Conservation (phyloP, 257 asterid genomes). For the Gentiana straminea region DNA sequence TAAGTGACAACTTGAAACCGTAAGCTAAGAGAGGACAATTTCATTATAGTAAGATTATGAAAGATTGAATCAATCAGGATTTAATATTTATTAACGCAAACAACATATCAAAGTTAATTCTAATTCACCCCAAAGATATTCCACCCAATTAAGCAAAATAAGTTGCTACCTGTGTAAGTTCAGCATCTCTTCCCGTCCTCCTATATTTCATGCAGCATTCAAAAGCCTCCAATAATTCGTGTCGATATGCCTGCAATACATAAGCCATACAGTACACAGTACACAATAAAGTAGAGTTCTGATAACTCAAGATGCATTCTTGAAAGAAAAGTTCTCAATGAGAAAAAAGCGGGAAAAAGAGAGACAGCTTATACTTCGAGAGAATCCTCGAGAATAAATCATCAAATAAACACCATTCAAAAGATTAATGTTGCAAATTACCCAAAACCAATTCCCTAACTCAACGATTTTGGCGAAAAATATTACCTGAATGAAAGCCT, state of each 20-base stretch:
- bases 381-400: not conserved
- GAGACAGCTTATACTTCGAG: not conserved
- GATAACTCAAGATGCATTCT: not conserved
- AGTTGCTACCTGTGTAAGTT: constrained; percentile 76
- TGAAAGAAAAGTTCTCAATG: not conserved
- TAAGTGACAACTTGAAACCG: too few species aligned
- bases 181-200: constrained; percentile 85
- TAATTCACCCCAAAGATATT: not conserved
- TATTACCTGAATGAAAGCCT: constrained; percentile 81
- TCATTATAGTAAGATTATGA: too few species aligned
- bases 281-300: too few species aligned
- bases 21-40: too few species aligned
- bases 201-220: constrained; percentile 82
- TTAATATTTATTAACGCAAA: too few species aligned
- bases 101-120: not conserved
- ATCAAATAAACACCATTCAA: too few species aligned
- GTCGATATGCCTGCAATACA: constrained; percentile 58
- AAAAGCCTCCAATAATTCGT: constrained; percentile 83
- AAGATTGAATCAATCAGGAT: too few species aligned
- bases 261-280: not conserved
- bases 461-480: not conserved
- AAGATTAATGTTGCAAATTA: too few species aligned
- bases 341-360: not conserved
- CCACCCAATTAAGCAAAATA: not conserved
- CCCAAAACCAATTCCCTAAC: too few species aligned